phyloP scores from a whole-genome alignment of 352 stramenopile genomes.

The Pythium vanterpoolii region DNA sequence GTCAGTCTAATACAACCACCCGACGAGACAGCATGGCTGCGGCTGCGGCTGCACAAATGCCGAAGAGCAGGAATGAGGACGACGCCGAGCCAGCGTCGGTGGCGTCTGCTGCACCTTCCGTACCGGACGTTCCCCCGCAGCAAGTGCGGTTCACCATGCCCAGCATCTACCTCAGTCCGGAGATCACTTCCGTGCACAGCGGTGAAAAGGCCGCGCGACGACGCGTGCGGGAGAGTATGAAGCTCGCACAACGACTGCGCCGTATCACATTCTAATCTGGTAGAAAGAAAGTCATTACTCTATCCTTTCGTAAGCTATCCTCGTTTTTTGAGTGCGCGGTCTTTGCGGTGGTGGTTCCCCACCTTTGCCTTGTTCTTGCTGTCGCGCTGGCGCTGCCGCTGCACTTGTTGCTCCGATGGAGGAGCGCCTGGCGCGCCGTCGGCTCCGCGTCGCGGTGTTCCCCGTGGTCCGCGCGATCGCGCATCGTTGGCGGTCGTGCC shows the following conservation, averaged over 20 bases:
- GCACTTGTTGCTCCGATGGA: constrained; percentile 19
- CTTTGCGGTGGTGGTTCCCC: constrained; percentile 80
- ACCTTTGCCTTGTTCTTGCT: constrained; percentile 76
- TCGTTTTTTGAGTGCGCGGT: constrained; percentile 79
- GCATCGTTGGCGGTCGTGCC: neutral
- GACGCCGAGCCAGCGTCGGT: neutral
- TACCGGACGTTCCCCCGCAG: constrained; percentile 15
- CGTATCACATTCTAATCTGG: constrained; percentile 29
- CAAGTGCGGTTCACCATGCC: constrained; percentile 33
- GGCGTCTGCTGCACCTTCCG: neutral
- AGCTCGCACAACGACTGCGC: constrained; percentile 32
- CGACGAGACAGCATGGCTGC: neutral
- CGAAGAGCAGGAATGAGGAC: constrained; percentile 8
- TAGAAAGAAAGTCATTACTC: neutral
- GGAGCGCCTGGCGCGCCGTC: neutral
- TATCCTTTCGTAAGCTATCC: constrained; percentile 26
- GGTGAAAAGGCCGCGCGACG: constrained; percentile 22
- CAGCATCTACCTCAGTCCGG: constrained; percentile 37
- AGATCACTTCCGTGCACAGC: constrained; percentile 22
- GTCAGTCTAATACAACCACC: neutral
- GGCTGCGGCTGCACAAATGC: neutral
- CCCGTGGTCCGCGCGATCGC: neutral
- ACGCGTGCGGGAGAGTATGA: constrained; percentile 34
- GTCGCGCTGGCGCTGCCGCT: constrained; percentile 33
- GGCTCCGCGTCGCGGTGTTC: neutral